phyloP scores from a whole-genome alignment of 1,284 basidiomycete genomes.

The Porodaedalea pini region DNA sequence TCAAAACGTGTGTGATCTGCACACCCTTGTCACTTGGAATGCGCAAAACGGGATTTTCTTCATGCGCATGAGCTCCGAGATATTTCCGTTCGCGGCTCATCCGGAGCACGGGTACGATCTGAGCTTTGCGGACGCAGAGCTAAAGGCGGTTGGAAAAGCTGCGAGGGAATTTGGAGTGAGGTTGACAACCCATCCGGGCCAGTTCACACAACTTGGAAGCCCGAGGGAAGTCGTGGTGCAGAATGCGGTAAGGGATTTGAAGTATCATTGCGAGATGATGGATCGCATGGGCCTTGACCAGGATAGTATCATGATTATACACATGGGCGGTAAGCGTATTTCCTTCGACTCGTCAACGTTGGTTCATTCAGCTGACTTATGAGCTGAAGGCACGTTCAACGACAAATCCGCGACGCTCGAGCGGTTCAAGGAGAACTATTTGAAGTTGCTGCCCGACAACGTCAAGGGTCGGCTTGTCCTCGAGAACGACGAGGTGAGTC shows the following conservation, averaged over 20 bases:
- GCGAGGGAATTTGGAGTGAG: constrained; percentile 78
- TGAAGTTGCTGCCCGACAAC: constrained; percentile 50
- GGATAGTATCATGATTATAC: constrained; percentile 80
- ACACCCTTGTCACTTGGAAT: constrained; percentile 80
- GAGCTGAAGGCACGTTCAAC: constrained; percentile 61
- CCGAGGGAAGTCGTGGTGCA: constrained; percentile 71
- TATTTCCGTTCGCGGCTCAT: constrained; percentile 91
- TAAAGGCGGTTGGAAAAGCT: constrained; percentile 62
- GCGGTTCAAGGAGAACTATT: constrained; percentile 72
- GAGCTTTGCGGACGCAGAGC: constrained; percentile 57
- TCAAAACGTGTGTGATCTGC: constrained; percentile 71
- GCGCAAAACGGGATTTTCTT: constrained; percentile 78
- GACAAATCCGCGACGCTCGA: constrained; percentile 71
- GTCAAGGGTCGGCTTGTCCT: constrained; percentile 76
- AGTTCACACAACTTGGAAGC: constrained; percentile 83
- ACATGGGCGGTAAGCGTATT: constrained; percentile 48
- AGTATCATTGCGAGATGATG: constrained; percentile 84
- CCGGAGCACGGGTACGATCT: constrained; percentile 76
- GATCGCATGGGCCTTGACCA: constrained; percentile 75
- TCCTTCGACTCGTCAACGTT: neutral
- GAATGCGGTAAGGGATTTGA: constrained; percentile 74
- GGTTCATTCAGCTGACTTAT: neutral
- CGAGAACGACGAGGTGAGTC: constrained; percentile 83
- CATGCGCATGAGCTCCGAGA: constrained; percentile 81
- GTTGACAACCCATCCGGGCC: constrained; percentile 84